Percentiles rank a stretch among this genome's conserved stretches.
These are phyloP conservation scores for Epichloe festucae DNA, from an alignment of 2,329 filamentous ascomycete species.

Conservation along the genomic window DNA sequence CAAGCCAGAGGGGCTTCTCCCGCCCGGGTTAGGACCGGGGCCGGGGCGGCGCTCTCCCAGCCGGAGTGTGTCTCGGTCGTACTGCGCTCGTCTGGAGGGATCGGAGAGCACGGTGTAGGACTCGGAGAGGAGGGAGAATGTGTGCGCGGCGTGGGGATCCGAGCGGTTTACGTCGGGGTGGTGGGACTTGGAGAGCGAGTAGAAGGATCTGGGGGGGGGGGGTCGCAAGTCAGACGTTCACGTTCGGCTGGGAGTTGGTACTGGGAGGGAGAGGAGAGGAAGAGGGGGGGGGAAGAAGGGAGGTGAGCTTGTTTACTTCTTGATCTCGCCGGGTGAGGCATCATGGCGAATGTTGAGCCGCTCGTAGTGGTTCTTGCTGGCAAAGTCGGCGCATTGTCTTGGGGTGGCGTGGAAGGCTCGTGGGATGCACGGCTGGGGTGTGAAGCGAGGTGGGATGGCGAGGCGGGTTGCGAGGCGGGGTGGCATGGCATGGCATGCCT, in stretches of 20 bases:
- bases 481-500: conserved; percentile 46
- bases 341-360: conserved; percentile 57
- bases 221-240: background rate
- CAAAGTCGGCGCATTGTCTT: conserved; percentile 12
- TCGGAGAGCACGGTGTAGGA: conserved; percentile 69
- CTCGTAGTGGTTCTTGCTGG: conserved; percentile 61
- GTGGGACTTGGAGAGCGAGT: conserved; percentile 77
- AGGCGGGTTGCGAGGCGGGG: conserved; percentile 12
- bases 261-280: background rate
- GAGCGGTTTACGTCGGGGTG: conserved; percentile 83
- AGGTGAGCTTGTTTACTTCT: conserved; percentile 45
- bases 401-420: conserved; percentile 8
- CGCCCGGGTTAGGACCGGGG: conserved; percentile 51
- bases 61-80: conserved; percentile 55
- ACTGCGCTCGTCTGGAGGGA: conserved; percentile 59
- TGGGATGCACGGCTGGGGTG: conserved; percentile 12
- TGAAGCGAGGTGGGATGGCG: background rate
- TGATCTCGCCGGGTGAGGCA: conserved; percentile 67
- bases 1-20: conserved; percentile 68
- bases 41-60: conserved; percentile 30
- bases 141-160: conserved; percentile 57
- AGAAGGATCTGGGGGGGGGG: conserved; percentile 51
- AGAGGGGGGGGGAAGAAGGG: background rate
- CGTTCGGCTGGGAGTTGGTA: too few relatives aligned
- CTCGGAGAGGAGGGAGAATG: conserved; percentile 73